These are phyloP conservation scores for Aspergillus pseudonomiae DNA, from an alignment of 2,329 filamentous ascomycete species.

Conservation along the genomic window DNA sequence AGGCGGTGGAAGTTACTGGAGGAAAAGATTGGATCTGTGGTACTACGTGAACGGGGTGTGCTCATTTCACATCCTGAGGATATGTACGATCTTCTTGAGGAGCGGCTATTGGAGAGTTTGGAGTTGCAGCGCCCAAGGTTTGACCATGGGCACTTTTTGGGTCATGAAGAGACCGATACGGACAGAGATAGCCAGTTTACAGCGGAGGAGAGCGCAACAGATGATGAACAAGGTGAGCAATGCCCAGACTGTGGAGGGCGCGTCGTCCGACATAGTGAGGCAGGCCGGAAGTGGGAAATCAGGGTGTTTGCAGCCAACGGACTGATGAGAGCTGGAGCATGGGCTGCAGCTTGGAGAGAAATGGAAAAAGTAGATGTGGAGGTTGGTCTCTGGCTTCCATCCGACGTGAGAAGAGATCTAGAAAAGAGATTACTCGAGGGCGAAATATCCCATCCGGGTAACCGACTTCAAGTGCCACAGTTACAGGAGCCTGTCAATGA, in stretches of 20 bases:
- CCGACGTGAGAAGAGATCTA: slow-evolving; percentile 54
- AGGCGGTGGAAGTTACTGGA: slow-evolving; percentile 55
- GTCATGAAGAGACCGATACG: slow-evolving; percentile 33
- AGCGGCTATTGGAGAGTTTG: slow-evolving; percentile 62
- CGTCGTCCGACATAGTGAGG: slow-evolving; percentile 50
- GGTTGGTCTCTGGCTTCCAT: slow-evolving; percentile 70
- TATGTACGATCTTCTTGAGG: slow-evolving; percentile 65
- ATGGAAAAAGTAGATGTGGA: slow-evolving; percentile 99
- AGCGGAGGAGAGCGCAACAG: slow-evolving; percentile 38
- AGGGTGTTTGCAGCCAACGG: slow-evolving; percentile 95
- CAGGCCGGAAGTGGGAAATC: slow-evolving; percentile 62
- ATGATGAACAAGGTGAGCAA: slow-evolving; percentile 43
- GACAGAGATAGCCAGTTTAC: slow-evolving; percentile 31
- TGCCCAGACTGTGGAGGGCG: slow-evolving; percentile 56
- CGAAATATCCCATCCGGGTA: slow-evolving; percentile 31
- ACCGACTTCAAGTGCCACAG: slow-evolving; percentile 16
- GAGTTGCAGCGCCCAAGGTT: slow-evolving; percentile 59
- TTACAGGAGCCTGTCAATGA: slow-evolving; percentile 20
- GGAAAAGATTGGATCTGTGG: slow-evolving; percentile 56
- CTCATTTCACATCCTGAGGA: slow-evolving; percentile 66
- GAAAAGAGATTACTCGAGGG: slow-evolving; percentile 50
- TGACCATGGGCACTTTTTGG: slow-evolving; percentile 62
- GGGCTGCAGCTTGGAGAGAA: slow-evolving; percentile 91
- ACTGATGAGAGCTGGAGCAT: slow-evolving; percentile 86
- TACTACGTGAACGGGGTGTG: slow-evolving; percentile 60